Evolutionary conservation across 176 grass and related monocot species (phyloP).

Genomic region (Paspalum vaginatum): DNA sequence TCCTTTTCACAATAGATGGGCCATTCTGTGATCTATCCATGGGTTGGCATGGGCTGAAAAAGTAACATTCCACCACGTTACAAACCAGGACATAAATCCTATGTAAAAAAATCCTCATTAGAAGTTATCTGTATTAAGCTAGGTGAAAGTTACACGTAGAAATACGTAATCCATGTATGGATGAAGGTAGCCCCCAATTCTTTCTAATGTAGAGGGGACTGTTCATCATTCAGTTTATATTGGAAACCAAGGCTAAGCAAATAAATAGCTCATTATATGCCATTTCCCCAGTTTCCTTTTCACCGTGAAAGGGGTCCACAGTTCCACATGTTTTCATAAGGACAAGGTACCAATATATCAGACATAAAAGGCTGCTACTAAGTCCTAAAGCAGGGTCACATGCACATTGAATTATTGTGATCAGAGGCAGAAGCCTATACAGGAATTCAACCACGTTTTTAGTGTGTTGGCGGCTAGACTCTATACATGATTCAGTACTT

Average conservation of each 20-base stretch:
- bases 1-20: constrained; percentile 32
- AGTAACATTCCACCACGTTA: background rate
- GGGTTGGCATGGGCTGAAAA: background rate
- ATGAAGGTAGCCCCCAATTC: constrained; percentile 68
- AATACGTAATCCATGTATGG: constrained; percentile 26
- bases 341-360: background rate
- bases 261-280: constrained; percentile 58
- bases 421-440: background rate
- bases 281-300: constrained; percentile 42
- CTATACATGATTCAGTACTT: background rate
- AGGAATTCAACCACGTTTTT: background rate
- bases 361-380: background rate
- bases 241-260: constrained; percentile 56
- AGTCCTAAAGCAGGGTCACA: background rate
- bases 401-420: background rate
- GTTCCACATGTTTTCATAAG: background rate
- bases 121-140: background rate
- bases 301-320: background rate
- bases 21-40: background rate
- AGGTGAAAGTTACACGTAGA: background rate
- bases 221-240: constrained; percentile 68
- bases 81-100: background rate
- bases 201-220: constrained; percentile 64
- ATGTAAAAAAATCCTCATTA: constrained; percentile 10
- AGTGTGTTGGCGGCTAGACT: background rate